phyloP scores from a whole-genome alignment of 768 basidiomycete genomes.

The Gautieria morchelliformis region DNA sequence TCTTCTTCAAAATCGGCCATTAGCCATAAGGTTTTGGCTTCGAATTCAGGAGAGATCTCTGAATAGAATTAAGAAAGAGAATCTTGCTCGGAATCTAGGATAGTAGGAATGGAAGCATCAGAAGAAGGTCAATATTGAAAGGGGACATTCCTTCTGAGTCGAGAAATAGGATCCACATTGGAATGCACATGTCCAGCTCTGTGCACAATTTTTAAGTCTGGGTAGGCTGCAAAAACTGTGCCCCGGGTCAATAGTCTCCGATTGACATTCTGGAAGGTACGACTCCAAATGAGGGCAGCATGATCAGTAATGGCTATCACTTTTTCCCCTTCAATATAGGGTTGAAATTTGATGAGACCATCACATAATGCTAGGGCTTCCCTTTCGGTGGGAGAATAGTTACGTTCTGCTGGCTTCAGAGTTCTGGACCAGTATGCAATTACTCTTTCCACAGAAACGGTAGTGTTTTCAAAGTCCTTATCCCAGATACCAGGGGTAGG shows the following conservation, averaged over 20 bases:
- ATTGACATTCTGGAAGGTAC: conserved; percentile 12
- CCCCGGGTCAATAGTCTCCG: conserved; percentile 6
- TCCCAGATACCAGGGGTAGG: conserved; percentile 18
- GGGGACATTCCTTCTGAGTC: background rate
- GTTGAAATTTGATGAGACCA: conserved; percentile 12
- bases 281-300: conserved; percentile 9
- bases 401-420: conserved; percentile 11
- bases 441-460: conserved; percentile 9
- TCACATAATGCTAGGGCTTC: conserved; percentile 12
- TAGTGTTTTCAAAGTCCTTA: conserved; percentile 14
- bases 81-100: background rate
- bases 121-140: background rate
- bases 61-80: background rate
- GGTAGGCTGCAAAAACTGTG: conserved; percentile 9
- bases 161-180: conserved; percentile 11
- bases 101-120: background rate
- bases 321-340: conserved; percentile 13
- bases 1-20: background rate
- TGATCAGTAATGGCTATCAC: conserved; percentile 11
- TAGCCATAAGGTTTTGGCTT: background rate
- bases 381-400: conserved; percentile 13
- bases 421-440: conserved; percentile 12
- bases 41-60: background rate
- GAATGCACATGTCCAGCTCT: conserved; percentile 11
- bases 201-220: conserved; percentile 9